Base-by-base conservation (phyloP, 306 rosid species). In the Geum urbanum region DNA sequence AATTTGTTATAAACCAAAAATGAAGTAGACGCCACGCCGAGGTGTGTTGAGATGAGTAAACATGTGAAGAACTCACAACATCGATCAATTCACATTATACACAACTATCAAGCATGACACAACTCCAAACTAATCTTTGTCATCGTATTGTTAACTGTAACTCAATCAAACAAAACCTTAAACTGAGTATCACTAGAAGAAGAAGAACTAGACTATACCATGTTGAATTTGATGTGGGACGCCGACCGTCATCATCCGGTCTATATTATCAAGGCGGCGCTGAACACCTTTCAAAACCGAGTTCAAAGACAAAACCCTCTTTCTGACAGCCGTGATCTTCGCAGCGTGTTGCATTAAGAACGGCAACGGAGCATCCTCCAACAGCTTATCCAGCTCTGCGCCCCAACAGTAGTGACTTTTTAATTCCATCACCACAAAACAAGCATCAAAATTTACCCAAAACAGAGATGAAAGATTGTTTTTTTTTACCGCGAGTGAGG, bases 301-400 rank as follows among this genome's bases (percentile, higher is more conserved):
- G 81, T 90, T 87, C 70, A 90, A 67, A 7, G 96, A 84, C 49
- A 77, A 84, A 67, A 90, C 94, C 79, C 96, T 87, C 84, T 76
- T 87, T 69, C 89, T 79, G 32, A 90, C 89, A 70, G 73, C 72
- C 19, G 89, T 82, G 39, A 90, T 80, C 84, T 86, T 90, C 67
- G 94, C 81, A 51, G 92, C 88, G 67, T 90, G 86, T 81, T 90
- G 91, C 91, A 84, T 70, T 49, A 84, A 81, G 77, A 90, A 90
- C 40, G 88, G 91, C 73, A 81, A 56, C 18, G 90, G 96, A 35
- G 96, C 96, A 76, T 86, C 96, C 69, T 90, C 96, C 8, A 90
- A 82, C 72, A 90, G 71, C 78, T 84, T 86, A 81, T 87, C 96
- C 43, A 90, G 95, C 77, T 87, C 96, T 90, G 91, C 57, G 74